These are phyloP conservation scores for Russula virescens DNA, from an alignment of 768 basidiomycete species.

Conservation along the genomic window DNA sequence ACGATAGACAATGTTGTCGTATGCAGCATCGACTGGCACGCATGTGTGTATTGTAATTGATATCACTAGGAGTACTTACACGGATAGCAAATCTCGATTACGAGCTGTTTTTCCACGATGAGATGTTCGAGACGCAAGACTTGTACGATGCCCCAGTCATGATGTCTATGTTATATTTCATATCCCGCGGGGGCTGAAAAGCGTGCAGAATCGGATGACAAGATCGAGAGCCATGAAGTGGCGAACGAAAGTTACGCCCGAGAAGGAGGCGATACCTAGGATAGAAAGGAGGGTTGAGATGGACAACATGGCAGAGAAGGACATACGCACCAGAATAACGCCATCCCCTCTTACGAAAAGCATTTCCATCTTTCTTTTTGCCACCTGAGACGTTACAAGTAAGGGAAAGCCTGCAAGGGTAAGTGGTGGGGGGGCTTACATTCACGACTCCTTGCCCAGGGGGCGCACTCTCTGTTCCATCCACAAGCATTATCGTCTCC, in stretches of 20 bases:
- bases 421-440: slow-evolving; percentile 35
- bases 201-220: not conserved
- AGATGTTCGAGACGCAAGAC: not conserved
- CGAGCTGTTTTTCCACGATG: not conserved
- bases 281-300: slow-evolving; percentile 19
- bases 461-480: slow-evolving; percentile 60
- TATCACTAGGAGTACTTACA: slow-evolving; percentile 5
- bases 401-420: not conserved
- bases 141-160: not conserved
- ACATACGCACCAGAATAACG: slow-evolving; percentile 71
- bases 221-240: not conserved
- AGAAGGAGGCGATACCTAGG: slow-evolving; percentile 75
- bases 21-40: slow-evolving; percentile 1
- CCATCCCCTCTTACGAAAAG: slow-evolving; percentile 96
- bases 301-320: not conserved
- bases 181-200: not conserved
- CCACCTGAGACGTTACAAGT: slow-evolving; percentile 50
- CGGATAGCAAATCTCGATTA: not conserved
- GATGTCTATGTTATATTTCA: not conserved
- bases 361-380: slow-evolving; percentile 95
- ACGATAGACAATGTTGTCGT: slow-evolving; percentile 14
- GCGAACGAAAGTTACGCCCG: slow-evolving; percentile 44
- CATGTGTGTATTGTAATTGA: slow-evolving; percentile 17
- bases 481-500: slow-evolving; percentile 96
- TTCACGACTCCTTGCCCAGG: slow-evolving; percentile 59